Conservation (phyloP, 2,329 filamentous ascomycete genomes). For the Fusarium miscanthi region DNA sequence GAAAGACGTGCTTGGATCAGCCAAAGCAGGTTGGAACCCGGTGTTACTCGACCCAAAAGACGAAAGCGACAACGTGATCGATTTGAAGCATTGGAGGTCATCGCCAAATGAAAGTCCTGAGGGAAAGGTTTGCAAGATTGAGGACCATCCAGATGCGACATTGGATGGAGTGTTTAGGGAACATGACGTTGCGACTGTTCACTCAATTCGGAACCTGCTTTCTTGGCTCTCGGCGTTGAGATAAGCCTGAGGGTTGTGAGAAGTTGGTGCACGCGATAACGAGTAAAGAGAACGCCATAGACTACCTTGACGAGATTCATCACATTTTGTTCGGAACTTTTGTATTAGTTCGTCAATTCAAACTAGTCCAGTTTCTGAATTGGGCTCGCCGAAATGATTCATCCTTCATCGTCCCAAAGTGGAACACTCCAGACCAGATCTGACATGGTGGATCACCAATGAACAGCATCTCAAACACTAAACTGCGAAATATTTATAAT, state of each 20-base stretch:
- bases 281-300: not conserved
- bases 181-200: conserved; percentile 8
- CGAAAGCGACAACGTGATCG: not conserved
- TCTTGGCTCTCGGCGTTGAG: conserved; percentile 9
- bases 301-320: fast-evolving
- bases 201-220: conserved; percentile 12
- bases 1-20: conserved; percentile 33
- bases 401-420: not conserved
- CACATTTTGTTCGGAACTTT: not conserved
- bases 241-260: fast-evolving
- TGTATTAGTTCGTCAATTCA: not conserved
- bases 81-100: conserved; percentile 1
- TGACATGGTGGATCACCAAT: no score
- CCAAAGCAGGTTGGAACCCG: conserved; percentile 24
- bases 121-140: not conserved
- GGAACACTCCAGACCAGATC: not conserved
- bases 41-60: conserved; percentile 27
- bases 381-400: conserved; percentile 3
- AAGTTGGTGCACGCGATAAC: not conserved
- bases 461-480: no score
- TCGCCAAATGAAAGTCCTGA: fast-evolving
- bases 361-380: not conserved
- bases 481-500: not conserved
- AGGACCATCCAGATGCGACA: not conserved
- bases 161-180: conserved; percentile 3